Percentiles rank a stretch among this genome's conserved stretches.
phyloP scores from a whole-genome alignment of 1,284 basidiomycete genomes.

The Dichomitus squalens region DNA sequence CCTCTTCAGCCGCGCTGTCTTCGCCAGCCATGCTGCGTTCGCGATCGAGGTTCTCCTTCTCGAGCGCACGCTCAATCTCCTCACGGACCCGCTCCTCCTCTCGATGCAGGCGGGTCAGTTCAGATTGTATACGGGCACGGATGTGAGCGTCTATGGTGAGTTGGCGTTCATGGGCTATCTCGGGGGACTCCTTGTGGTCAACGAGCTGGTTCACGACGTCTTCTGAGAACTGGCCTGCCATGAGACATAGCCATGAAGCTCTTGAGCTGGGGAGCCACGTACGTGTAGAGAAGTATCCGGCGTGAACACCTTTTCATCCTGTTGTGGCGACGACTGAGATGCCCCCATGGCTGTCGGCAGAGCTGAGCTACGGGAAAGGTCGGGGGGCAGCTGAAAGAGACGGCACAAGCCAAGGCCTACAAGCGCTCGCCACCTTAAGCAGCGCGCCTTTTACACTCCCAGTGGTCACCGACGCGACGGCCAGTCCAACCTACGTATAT shows the following conservation, averaged over 20 bases:
- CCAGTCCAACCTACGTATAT: no score
- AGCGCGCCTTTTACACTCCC: no score
- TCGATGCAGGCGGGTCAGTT: constrained; percentile 60
- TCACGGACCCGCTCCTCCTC: constrained; percentile 67
- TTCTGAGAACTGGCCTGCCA: constrained; percentile 61
- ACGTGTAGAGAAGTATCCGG: constrained; percentile 70
- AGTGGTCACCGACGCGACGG: no score
- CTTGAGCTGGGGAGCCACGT: constrained; percentile 21
- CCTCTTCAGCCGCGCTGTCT: constrained; percentile 32
- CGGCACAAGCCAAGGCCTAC: neutral
- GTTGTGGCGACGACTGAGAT: constrained; percentile 59
- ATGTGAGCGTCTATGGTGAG: constrained; percentile 70
- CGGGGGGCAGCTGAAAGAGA: neutral
- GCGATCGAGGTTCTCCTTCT: constrained; percentile 79
- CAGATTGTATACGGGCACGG: constrained; percentile 64
- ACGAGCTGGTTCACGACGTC: constrained; percentile 76
- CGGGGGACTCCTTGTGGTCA: constrained; percentile 59
- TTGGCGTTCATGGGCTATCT: constrained; percentile 66
- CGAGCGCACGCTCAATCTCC: constrained; percentile 71
- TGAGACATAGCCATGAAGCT: constrained; percentile 9
- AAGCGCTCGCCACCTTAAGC: no score
- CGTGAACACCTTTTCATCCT: constrained; percentile 60
- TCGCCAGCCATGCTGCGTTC: constrained; percentile 58
- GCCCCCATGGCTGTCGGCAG: constrained; percentile 54
- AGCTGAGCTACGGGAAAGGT: neutral